Conservation (phyloP, 495 filamentous ascomycete species). For the Letharia lupina region DNA sequence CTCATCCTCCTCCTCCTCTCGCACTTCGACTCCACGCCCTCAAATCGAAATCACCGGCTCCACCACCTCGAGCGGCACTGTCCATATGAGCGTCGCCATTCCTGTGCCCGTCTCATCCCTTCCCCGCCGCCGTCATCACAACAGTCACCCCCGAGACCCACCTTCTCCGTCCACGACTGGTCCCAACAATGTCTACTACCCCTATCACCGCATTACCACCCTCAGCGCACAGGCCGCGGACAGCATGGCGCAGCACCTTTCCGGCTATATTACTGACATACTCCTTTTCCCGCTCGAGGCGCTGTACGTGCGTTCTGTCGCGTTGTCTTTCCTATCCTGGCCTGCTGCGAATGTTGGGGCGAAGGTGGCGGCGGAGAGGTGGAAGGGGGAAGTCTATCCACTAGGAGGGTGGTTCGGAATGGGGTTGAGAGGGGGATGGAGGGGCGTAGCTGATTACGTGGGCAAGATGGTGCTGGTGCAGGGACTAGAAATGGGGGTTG, state of each 20-base stretch:
- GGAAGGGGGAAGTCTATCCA: conserved; percentile 31
- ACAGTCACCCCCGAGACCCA: neutral
- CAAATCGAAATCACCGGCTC: conserved; percentile 20
- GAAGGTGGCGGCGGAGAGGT: conserved; percentile 1
- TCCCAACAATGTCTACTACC: conserved; percentile 11
- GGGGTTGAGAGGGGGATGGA: conserved; percentile 31
- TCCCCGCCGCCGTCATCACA: neutral
- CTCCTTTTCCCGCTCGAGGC: conserved; percentile 43
- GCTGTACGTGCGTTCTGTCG: conserved; percentile 40
- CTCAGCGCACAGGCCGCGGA: conserved; percentile 43
- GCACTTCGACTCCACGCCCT: conserved; percentile 25
- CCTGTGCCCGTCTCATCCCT: neutral
- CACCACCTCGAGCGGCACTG: conserved; percentile 32
- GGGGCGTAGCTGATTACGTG: conserved; percentile 35
- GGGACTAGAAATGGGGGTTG: conserved; percentile 39
- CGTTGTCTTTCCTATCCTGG: conserved; percentile 34
- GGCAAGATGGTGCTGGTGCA: conserved; percentile 39
- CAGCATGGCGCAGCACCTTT: conserved; percentile 38
- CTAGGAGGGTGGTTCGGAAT: conserved; percentile 35
- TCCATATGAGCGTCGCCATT: conserved; percentile 35
- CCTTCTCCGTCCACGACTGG: conserved; percentile 17
- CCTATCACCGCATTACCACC: conserved; percentile 39
- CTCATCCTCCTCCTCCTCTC: conserved; percentile 10
- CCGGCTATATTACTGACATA: conserved; percentile 36
- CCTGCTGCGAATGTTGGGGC: conserved; percentile 21